Base-by-base conservation (phyloP, 208 protist species). In the Leptomonas seymouri region DNA sequence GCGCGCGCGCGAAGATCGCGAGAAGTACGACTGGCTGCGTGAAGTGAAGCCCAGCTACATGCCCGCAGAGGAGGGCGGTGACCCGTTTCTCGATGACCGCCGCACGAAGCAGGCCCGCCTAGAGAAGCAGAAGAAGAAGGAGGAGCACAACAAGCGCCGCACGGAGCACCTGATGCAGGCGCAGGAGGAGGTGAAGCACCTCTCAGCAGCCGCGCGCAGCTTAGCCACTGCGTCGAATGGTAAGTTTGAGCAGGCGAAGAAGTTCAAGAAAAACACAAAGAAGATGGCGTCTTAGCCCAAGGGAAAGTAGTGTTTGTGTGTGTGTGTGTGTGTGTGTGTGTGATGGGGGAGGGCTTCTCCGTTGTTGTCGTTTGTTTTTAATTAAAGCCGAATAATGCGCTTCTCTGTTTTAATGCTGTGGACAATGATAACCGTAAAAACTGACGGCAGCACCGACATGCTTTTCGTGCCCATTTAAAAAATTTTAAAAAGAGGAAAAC, bases 1-100 rank as follows among this genome's bases (percentile, higher is more conserved):
- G 86, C 91, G 91, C 20, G 89, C 91, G 6, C 89, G 93, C 49
- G 89, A 97, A 86, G 86, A 95, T 57, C 74, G 83, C 36, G 87
- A 95, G 57, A 90, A 95, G 85, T 88, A 92, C 62, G 93, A 97
- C 80, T 97, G 93, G 92, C 73, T 97, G 74, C 85, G 93, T 46
- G 93, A 97, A 80, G 93, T 97, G 63, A 89, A 89, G 58, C 87
- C 88, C 9, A 71, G 82, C 67, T 97, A 97, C 81, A 66, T 93
- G 61, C 79, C 93, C 27, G 45, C 78, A 6, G 90, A 94, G 81
- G 93, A 91, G 28, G 93, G 93, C 69, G 93, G 93, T 50, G 93
- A 97, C 67, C 91, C 93, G 63, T 97, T 97, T 74, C 82, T 97
- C 34, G 93, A 97, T 54, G 91, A 93, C 57, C 84, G 87, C 61